A percentile compares a stretch with the other conserved stretches of the same genome.
Conservation (phyloP, 805 yeast species). For the Saccharomycopsis oosterbeekiorum region DNA sequence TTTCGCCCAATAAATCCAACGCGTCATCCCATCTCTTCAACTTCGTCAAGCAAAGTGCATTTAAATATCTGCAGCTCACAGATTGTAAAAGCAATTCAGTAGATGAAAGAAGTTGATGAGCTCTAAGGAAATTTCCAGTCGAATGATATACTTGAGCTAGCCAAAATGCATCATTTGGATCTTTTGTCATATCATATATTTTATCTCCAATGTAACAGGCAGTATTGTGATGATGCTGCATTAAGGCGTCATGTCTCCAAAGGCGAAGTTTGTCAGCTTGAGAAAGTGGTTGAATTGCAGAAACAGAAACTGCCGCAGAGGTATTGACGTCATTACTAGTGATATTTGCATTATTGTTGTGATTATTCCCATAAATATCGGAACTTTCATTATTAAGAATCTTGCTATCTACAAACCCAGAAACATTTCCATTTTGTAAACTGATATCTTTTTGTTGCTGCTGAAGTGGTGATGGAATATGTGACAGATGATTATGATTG, state of each 20-base stretch:
- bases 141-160: slow-evolving; percentile 80
- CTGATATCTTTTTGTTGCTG: slow-evolving; percentile 17
- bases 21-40: slow-evolving; percentile 83
- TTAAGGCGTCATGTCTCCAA: slow-evolving; percentile 89
- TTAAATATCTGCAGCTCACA: slow-evolving; percentile 71
- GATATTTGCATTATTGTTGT: background rate
- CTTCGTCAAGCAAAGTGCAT: slow-evolving; percentile 64
- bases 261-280: slow-evolving; percentile 78
- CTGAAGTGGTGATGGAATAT: slow-evolving; percentile 15
- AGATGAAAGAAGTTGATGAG: slow-evolving; percentile 56
- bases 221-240: slow-evolving; percentile 84
- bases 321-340: background rate
- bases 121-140: slow-evolving; percentile 69
- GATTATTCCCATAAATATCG: slow-evolving; percentile 3
- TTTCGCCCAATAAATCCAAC: slow-evolving; percentile 71
- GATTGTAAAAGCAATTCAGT: slow-evolving; percentile 42
- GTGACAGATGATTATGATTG: slow-evolving; percentile 12
- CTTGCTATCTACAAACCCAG: background rate
- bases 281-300: slow-evolving; percentile 37
- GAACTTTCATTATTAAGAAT: slow-evolving; percentile 10
- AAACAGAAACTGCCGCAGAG: slow-evolving; percentile 2
- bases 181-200: slow-evolving; percentile 70
- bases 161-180: slow-evolving; percentile 94
- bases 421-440: slow-evolving; percentile 1
- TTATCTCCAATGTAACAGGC: slow-evolving; percentile 92